phyloP scores from a whole-genome alignment of 2,329 filamentous ascomycete species.

The Trichoderma cornu-damae region DNA sequence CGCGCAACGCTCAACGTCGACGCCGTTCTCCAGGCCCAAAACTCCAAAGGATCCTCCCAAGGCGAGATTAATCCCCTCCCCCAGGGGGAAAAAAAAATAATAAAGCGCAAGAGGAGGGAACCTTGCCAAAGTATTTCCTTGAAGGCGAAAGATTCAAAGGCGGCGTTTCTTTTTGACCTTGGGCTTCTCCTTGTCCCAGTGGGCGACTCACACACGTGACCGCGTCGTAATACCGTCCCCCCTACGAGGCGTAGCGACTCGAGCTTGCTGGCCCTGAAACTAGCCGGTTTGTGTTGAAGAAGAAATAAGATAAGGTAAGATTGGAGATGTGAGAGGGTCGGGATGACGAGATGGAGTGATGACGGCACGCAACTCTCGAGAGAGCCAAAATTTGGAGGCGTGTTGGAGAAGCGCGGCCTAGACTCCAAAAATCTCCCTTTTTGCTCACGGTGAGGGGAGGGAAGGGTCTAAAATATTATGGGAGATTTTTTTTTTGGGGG shows the following conservation, averaged over 20 bases:
- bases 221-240: background rate
- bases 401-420: conserved; percentile 1
- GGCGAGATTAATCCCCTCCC: background rate
- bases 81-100: no score
- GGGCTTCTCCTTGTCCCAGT: conserved; percentile 7
- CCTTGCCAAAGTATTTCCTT: background rate
- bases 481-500: no score
- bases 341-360: background rate
- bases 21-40: background rate
- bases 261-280: conserved; percentile 14
- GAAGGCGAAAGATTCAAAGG: background rate
- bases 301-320: background rate
- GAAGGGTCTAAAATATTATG: conserved; percentile 17
- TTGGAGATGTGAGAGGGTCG: background rate
- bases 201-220: conserved; percentile 13
- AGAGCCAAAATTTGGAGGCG: background rate
- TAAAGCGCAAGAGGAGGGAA: background rate
- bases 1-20: conserved; percentile 11
- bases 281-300: conserved; percentile 12
- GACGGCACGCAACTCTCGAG: background rate
- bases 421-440: no score
- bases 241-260: conserved; percentile 6
- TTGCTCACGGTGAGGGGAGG: background rate
- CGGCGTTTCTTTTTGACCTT: background rate
- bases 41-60: background rate